Conservation (phyloP, 805 yeast genomes). For the Wickerhamiella musiphila region DNA sequence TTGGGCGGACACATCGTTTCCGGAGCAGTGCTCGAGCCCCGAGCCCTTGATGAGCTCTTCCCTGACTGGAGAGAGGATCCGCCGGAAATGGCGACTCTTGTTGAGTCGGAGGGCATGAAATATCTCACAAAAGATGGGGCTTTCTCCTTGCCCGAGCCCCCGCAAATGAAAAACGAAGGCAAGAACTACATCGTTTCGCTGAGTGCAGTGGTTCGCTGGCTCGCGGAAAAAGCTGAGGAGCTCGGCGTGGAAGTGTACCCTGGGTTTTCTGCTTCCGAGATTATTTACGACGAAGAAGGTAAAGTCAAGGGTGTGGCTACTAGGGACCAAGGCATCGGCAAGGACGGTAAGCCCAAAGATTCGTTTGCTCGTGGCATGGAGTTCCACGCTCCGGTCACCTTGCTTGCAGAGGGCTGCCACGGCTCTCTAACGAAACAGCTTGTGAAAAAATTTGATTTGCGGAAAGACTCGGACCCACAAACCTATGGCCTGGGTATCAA, state of each 20-base stretch:
- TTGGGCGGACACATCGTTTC: conserved; percentile 85
- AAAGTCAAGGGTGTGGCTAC: conserved; percentile 83
- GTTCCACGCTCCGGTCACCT: conserved; percentile 76
- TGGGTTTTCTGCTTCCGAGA: conserved; percentile 69
- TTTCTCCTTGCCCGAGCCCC: conserved; percentile 79
- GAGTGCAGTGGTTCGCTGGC: conserved; percentile 60
- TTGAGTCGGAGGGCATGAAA: conserved; percentile 56
- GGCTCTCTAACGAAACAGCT: conserved; percentile 77
- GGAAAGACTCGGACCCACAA: conserved; percentile 51
- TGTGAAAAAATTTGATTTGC: conserved; percentile 47
- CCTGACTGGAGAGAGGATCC: conserved; percentile 37
- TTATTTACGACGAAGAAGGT: conserved; percentile 41
- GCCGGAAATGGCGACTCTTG: conserved; percentile 53
- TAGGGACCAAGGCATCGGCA: conserved; percentile 73
- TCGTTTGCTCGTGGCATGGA: conserved; percentile 95
- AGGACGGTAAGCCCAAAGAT: conserved; percentile 58
- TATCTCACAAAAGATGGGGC: conserved; percentile 43
- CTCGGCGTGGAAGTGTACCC: conserved; percentile 89
- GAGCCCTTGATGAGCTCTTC: conserved; percentile 65
- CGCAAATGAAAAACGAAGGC: conserved; percentile 67
- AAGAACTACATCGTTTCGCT: conserved; percentile 75
- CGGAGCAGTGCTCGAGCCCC: conserved; percentile 89
- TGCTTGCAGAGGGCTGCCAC: conserved; percentile 96
- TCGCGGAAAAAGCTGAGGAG: conserved; percentile 80
- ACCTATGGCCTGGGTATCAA: conserved; percentile 93